Base-by-base conservation (phyloP, 108 stramenopile species). In the Nitzschia inconspicua region DNA sequence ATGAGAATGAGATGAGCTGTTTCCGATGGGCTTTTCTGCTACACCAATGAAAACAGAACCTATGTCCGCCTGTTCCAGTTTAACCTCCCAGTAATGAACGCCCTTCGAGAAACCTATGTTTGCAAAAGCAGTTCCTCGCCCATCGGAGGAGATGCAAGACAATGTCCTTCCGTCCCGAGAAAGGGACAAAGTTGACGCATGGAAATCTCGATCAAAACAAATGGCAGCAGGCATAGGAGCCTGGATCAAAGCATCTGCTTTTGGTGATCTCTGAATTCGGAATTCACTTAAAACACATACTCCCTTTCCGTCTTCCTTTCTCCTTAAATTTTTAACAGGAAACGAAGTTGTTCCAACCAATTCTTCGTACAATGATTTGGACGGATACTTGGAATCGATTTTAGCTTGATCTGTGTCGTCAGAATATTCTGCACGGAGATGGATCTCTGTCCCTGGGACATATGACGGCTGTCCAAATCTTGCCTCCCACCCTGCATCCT, bases 31-130 rank as follows among this genome's bases (percentile, higher is more conserved):
- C 59, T 94, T 95, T 59, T 97, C 96, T 20, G 90, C 88, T 25
- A 94, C 94, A 24, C 96, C 96, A 39, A 97, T 80, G 62, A 89
- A 97, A 36, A 97, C 80, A 49, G 87, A 88, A 8, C 96, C 96
- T 47, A 86, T 79, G 42, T 95, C 92, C 25, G 86, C 93, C 52
- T 91, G 85, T 65, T 96, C 96, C 18, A 97, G 53, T 44, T 94
- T 94, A 7, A 95, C 82, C 59, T 97, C 96, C 95, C 95, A 97
- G 60, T 96, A 97, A 72, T 97, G 96, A 4, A 95, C 84, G 7
- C 96, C 96, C 66, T 87, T 89, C 6, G 83, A 83, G 41, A 94
- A 94, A 26, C 93, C 93, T 43, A 85, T 68, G 36, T 73, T 70
- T 23, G 70, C 85, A 63, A 83, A 94, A 0, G 84, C 89, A 37